phyloP scores from a whole-genome alignment of 2,329 filamentous ascomycete genomes.

The Fulvia fulva region DNA sequence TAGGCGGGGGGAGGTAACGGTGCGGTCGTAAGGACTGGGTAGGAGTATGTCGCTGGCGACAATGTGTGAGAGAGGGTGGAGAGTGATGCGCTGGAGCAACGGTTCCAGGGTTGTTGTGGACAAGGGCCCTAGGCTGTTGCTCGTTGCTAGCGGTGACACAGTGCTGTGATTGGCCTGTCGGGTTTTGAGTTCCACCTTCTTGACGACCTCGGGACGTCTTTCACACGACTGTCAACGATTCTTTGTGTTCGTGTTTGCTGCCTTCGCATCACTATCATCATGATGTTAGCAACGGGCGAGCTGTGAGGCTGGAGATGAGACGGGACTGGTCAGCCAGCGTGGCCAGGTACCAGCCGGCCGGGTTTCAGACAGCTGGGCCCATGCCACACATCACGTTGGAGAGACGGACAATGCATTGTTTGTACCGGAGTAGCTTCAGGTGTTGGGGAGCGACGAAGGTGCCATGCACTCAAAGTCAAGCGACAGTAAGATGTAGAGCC shows the following conservation, averaged over 20 bases:
- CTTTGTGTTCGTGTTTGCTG: too few species aligned
- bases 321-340: too few species aligned
- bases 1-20: not conserved
- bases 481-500: too few species aligned
- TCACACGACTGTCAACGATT: not conserved
- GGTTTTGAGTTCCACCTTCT: not conserved
- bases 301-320: too few species aligned
- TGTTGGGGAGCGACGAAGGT: too few species aligned
- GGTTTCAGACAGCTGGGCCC: not conserved
- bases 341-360: not conserved
- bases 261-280: too few species aligned
- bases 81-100: not conserved
- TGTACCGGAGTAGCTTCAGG: too few species aligned
- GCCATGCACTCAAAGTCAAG: too few species aligned
- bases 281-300: too few species aligned
- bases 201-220: not conserved
- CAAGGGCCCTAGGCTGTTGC: not conserved
- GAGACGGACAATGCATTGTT: not conserved
- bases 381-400: not conserved
- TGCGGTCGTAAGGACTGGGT: not conserved
- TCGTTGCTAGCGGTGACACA: not conserved
- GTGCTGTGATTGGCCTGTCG: not conserved
- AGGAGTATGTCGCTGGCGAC: not conserved
- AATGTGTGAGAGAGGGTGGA: not conserved
- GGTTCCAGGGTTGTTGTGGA: not conserved